A percentile compares a stretch with the other conserved stretches of the same genome.
Conservation (phyloP, 2,329 filamentous ascomycete genomes). For the Pleoardoris graminearum region DNA sequence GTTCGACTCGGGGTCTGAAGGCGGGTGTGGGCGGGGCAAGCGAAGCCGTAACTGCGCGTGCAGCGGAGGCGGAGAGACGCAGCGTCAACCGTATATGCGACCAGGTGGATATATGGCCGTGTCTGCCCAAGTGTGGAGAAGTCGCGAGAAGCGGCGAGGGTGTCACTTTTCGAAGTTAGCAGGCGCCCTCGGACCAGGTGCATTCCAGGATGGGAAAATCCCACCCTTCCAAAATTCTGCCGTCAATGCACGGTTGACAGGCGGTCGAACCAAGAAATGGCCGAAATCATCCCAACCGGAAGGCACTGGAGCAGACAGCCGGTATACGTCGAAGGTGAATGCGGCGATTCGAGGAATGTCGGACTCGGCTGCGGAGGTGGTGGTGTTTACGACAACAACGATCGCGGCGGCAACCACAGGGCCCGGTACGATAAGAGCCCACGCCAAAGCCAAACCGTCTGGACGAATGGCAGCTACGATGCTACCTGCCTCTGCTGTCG, state of each 20-base stretch:
- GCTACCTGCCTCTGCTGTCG: not conserved
- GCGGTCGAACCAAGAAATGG: not conserved
- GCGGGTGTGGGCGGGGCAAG: slow-evolving; percentile 1
- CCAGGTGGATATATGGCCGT: not conserved
- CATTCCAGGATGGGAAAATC: not conserved
- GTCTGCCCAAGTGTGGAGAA: not conserved
- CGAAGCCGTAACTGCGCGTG: not conserved
- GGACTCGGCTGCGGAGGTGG: not conserved
- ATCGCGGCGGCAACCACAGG: slow-evolving; percentile 8
- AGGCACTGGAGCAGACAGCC: not conserved
- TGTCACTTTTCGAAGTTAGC: not conserved
- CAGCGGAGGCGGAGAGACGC: not conserved
- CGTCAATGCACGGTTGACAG: not conserved
- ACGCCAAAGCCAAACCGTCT: not conserved
- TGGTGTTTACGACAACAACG: slow-evolving; percentile 21
- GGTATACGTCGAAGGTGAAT: not conserved
- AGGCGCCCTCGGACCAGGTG: not conserved
- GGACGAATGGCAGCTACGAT: not conserved
- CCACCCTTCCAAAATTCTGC: not conserved
- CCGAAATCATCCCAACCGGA: not conserved
- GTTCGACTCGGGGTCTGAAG: not conserved
- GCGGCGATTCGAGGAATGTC: slow-evolving; percentile 1
- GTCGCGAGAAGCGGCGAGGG: not conserved
- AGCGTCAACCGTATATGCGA: not conserved
- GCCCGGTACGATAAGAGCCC: not conserved